Base-by-base conservation (phyloP, 1,139 yeast species). In the Sugiyamaella paludigena region DNA sequence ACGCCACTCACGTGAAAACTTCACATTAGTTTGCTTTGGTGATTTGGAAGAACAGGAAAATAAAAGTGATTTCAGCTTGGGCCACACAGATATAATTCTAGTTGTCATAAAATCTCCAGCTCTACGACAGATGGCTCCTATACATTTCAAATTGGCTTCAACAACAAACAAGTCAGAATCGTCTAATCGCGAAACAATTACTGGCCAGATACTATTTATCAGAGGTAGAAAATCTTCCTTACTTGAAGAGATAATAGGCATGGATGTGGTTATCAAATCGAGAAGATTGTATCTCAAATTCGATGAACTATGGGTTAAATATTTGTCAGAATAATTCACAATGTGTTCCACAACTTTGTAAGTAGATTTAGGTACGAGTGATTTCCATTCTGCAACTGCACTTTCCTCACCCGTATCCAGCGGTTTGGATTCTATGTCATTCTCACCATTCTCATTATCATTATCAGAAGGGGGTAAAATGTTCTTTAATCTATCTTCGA, bases 201-300 rank as follows among this genome's bases (percentile, higher is more conserved):
- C 66, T 2, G 85, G 83, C 97, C 97, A 92, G 13, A 79, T 68
- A 2, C 77, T 72, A 1, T 94, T 84, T 2, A 86, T 72, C 1
- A 83, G 65, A 0, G 96, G 96, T 42, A 86, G 68, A 36, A 86
- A 70, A 41, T 78, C 73, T 10, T 75, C 70, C 49, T 77, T 74
- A 52, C 83, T 79, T 0, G 91, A 75, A 1, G 88, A 76, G 39
- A 92, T 69, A 33, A 87, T 62, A 0, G 91, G 88, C 32, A 84
- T 68, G 0, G 80, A 68, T 13, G 71, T 65, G 2, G 67, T 61
- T 33, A 84, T 66, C 0, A 87, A 74, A 27, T 67, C 72, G 41
- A 89, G 64, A 7, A 88, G 75, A 51, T 79, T 82, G 9, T 77
- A 62, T 44, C 80, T 77, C 29, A 91, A 67, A 1, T 73, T 66